Conservation (phyloP, 169 alveolate genomes). For the Eimeria necatrix region DNA sequence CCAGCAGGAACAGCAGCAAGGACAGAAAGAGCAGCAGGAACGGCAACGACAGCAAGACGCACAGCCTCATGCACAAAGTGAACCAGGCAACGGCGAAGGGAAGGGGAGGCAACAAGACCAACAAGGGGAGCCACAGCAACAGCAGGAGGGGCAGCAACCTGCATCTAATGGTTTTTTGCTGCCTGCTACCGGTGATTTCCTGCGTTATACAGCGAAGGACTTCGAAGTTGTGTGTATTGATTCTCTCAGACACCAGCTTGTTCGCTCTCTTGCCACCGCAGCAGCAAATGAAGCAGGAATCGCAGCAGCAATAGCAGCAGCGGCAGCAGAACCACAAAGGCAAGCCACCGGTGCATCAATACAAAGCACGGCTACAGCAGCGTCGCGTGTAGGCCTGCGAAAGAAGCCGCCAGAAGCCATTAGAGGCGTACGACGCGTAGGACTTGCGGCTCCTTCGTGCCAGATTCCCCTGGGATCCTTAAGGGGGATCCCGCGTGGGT, state of each 20-base stretch:
- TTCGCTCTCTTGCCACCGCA: constrained; percentile 1
- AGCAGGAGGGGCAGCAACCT: constrained; percentile 34
- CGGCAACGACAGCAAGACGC: not conserved
- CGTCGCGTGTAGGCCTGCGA: not conserved
- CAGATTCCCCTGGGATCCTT: not conserved
- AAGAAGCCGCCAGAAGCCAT: constrained; percentile 8
- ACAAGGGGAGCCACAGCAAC: not conserved
- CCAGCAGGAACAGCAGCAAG: constrained; percentile 58
- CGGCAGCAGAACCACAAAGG: not conserved
- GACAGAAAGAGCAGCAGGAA: not conserved
- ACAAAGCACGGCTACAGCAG: not conserved
- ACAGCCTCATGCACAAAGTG: not conserved
- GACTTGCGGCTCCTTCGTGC: not conserved
- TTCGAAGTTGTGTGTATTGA: constrained; percentile 77
- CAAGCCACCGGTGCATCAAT: not conserved
- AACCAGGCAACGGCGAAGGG: constrained; percentile 20
- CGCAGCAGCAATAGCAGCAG: constrained; percentile 64
- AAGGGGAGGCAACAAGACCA: not conserved
- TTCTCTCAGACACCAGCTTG: constrained; percentile 46
- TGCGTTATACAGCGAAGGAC: constrained; percentile 70
- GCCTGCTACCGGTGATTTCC: constrained; percentile 59
- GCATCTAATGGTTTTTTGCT: not conserved
- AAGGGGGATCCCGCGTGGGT: not conserved
- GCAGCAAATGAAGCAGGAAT: constrained; percentile 33
- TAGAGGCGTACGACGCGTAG: not conserved